Conservation (phyloP, 257 asterid genomes). For the Knoxia roxburghii region DNA sequence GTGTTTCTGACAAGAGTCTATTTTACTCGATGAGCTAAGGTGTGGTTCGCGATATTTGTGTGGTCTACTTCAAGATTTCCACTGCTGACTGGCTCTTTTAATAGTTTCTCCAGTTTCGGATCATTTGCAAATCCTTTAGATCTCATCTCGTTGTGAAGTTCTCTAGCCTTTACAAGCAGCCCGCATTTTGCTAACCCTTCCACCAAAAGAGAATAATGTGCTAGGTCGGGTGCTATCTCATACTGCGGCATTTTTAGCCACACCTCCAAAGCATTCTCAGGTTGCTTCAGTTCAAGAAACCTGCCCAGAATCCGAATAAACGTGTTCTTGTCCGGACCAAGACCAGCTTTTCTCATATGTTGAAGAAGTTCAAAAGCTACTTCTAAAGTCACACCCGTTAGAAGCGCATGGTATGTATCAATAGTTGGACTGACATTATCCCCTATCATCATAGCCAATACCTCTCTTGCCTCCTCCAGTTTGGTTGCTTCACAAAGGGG, state of each 20-base stretch:
- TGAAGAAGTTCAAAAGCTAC: constrained; percentile 49
- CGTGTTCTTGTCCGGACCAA: constrained; percentile 61
- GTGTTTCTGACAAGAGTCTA: constrained; percentile 11
- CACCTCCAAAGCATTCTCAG: constrained; percentile 53
- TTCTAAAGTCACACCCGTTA: constrained; percentile 46
- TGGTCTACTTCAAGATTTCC: constrained; percentile 18
- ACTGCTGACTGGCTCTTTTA: constrained; percentile 30
- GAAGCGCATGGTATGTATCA: constrained; percentile 70
- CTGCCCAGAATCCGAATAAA: constrained; percentile 39
- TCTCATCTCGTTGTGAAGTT: constrained; percentile 62
- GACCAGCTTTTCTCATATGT: constrained; percentile 47
- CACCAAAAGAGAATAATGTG: constrained; percentile 48
- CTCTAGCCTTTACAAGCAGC: constrained; percentile 51
- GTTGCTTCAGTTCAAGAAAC: constrained; percentile 40
- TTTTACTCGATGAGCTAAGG: constrained; percentile 20
- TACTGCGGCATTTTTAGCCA: constrained; percentile 59
- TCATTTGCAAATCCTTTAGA: constrained; percentile 38
- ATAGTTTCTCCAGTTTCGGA: constrained; percentile 51
- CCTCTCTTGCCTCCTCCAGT: constrained; percentile 55
- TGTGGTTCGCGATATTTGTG: constrained; percentile 22
- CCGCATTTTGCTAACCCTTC: constrained; percentile 59
- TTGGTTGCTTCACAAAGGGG: constrained; percentile 68
- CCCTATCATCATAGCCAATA: constrained; percentile 55
- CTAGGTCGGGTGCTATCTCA: constrained; percentile 39
- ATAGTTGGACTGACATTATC: constrained; percentile 50